A percentile compares a stretch with the other conserved stretches of the same genome.
phyloP scores from a whole-genome alignment of 805 yeast species.

The Candida nanaspora region DNA sequence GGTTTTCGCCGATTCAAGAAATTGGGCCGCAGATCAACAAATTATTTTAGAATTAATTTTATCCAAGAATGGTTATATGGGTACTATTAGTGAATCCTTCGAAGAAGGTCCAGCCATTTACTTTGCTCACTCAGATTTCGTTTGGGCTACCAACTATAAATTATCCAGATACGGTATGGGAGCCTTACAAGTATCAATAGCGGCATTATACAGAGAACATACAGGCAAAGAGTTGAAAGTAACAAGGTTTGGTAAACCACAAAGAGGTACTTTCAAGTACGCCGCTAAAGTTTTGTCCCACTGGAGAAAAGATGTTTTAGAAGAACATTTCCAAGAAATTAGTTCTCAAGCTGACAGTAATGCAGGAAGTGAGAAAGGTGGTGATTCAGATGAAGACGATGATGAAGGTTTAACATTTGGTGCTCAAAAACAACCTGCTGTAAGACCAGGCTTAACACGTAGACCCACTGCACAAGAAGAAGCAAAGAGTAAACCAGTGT shows the following conservation, averaged over 20 bases:
- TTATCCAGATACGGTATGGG: slow-evolving; percentile 91
- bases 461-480: slow-evolving; percentile 7
- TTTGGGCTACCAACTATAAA: slow-evolving; percentile 87
- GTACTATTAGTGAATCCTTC: slow-evolving; percentile 62
- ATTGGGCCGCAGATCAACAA: slow-evolving; percentile 92
- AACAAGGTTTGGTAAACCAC: slow-evolving; percentile 86
- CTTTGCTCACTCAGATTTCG: slow-evolving; percentile 88
- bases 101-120: slow-evolving; percentile 78
- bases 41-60: slow-evolving; percentile 75
- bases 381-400: slow-evolving; percentile 15
- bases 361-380: neutral
- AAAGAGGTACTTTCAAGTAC: slow-evolving; percentile 75
- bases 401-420: slow-evolving; percentile 14
- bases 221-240: slow-evolving; percentile 77
- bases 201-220: slow-evolving; percentile 76
- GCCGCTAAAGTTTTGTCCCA: slow-evolving; percentile 69
- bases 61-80: slow-evolving; percentile 76
- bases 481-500: slow-evolving; percentile 10
- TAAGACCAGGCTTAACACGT: slow-evolving; percentile 3
- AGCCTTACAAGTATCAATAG: slow-evolving; percentile 82
- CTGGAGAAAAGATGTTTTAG: slow-evolving; percentile 76
- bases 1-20: slow-evolving; percentile 87
- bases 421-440: slow-evolving; percentile 2
- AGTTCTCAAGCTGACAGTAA: slow-evolving; percentile 17
- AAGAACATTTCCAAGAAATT: slow-evolving; percentile 59